Base-by-base conservation (phyloP, 1,139 yeast genomes). In the Insectozyma bohioensis region DNA sequence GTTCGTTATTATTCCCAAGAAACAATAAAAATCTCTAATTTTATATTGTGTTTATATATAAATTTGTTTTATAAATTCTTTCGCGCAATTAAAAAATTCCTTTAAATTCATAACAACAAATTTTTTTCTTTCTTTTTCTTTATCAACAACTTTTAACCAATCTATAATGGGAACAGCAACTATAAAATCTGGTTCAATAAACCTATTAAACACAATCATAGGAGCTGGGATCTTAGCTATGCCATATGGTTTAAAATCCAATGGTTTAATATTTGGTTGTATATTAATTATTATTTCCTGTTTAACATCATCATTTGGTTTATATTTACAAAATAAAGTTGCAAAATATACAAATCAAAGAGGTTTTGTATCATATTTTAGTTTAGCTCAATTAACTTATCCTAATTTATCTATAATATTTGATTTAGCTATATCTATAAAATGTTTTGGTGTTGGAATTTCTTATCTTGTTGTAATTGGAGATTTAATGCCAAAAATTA, bases 361-460 rank as follows among this genome's bases (percentile, higher is more conserved):
- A 31, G 75, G 70, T 1, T 67, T 73, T 10, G 78, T 74, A 9
- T 67, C 76, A 12, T 75, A 72, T 47, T 75, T 74, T 47, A 63
- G 77, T 35, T 59, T 75, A 39, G 67, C 78, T 9, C 78, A 74
- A 45, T 54, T 73, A 45, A 75, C 80, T 0, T 74, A 74, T 40
- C 80, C 80, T 1, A 72, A 70, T 24, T 58, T 74, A 24, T 56
- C 62, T n/a, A 55, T 60, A 9, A 48, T 59, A 6, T 72, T 70
- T 33, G 78, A 76, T 47, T 54, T 69, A 16, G 80, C 81, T 31
- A 76, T 77, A 29, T 72, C 77, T 24, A 64, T 75, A 36, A 78
- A 77, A 56, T 82, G 90, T 49, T 90, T 85, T 61, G 98, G 98
- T 10, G 97, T 88, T 5, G 92, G 94, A 2, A 78, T 92, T 10